These are phyloP conservation scores for Paraphoma sp. DNA, from an alignment of 2,329 filamentous ascomycete genomes.

Conservation along the genomic window DNA sequence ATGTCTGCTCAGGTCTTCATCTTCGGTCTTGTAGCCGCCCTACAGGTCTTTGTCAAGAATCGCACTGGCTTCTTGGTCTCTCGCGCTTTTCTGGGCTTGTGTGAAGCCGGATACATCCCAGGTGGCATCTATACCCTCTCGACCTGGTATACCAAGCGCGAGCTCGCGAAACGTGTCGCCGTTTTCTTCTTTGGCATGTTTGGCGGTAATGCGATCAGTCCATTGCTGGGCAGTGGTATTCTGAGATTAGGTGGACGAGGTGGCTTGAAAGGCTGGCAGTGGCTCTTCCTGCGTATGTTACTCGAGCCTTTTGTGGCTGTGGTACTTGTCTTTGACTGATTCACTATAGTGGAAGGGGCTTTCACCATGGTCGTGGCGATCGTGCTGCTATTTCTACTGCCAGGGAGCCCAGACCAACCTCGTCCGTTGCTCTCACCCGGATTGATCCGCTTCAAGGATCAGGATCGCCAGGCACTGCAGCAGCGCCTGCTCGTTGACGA, in stretches of 20 bases:
- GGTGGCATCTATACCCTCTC: conserved; percentile 60
- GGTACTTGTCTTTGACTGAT: neutral
- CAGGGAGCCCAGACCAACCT: conserved; percentile 52
- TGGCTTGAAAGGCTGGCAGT: conserved; percentile 58
- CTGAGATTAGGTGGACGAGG: conserved; percentile 52
- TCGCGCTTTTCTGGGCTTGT: conserved; percentile 55
- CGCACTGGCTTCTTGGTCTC: conserved; percentile 55
- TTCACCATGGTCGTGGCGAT: conserved; percentile 53
- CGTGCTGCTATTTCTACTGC: conserved; percentile 52
- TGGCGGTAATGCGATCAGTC: conserved; percentile 57
- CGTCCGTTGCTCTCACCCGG: conserved; percentile 49
- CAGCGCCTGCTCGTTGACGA: conserved; percentile 46
- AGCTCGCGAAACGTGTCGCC: conserved; percentile 57
- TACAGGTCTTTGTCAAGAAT: conserved; percentile 47
- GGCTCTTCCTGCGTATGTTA: conserved; percentile 57
- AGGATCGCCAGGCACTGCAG: conserved; percentile 45
- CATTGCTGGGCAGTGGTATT: conserved; percentile 58
- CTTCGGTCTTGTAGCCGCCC: conserved; percentile 56
- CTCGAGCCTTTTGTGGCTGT: neutral
- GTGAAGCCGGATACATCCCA: conserved; percentile 61
- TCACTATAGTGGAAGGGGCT: conserved; percentile 50
- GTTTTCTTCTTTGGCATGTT: conserved; percentile 64
- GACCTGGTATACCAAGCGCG: conserved; percentile 57
- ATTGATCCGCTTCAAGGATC: conserved; percentile 46
- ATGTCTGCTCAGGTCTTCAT: conserved; percentile 57